Evolutionary conservation across 2,329 filamentous ascomycete genomes (phyloP), one percentile per base, ranked within the genome.

Genomic region (Fusarium pseudograminearum): DNA sequence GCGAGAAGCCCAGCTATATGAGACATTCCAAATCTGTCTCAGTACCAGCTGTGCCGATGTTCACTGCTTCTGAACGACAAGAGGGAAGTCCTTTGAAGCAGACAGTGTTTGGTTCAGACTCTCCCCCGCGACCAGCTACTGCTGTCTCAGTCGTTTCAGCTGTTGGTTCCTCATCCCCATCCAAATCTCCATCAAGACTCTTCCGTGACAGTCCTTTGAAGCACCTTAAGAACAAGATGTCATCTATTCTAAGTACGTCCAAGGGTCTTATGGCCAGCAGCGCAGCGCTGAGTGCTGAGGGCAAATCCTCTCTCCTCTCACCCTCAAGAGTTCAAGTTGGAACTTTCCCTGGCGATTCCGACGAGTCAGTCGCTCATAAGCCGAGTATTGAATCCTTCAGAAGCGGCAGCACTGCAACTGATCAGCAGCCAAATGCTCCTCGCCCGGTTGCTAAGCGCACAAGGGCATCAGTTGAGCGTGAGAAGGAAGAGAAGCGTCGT

Each of bases 141-240:
- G 64, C 83, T 10, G 65, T 78, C 0, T 84, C 85, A 63, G 68
- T 76, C 9, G 24, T 28, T 11, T 52, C 48, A 20, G 26, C 34
- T n/a, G 24, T 41, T 16, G 73, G 66, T 11, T 75, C 87, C 18
- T 73, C 85, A 78, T 81, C 86, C 78, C 82, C 86, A 68, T 78
- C 81, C 4, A 89, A 88, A 71, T 89, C 88, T 2, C 87, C 87
- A 0, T 83, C 85, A 7, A 81, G 87, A 57, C 82, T 77, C 50
- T 83, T 87, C 73, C 84, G 85, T 10, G 94, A 97, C 71, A 95
- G 91, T 61, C 93, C 93, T 7, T 80, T 98, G 62, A 97, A 94
- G 79, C 93, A 96, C 53, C 94, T 96, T 30, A 98, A 97, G 82
- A 93, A 92, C 76, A 97, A 94, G 77, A 84, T 98, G 48, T 97